Conservation (phyloP, 352 stramenopile species). For the Pythium utonaiense region DNA sequence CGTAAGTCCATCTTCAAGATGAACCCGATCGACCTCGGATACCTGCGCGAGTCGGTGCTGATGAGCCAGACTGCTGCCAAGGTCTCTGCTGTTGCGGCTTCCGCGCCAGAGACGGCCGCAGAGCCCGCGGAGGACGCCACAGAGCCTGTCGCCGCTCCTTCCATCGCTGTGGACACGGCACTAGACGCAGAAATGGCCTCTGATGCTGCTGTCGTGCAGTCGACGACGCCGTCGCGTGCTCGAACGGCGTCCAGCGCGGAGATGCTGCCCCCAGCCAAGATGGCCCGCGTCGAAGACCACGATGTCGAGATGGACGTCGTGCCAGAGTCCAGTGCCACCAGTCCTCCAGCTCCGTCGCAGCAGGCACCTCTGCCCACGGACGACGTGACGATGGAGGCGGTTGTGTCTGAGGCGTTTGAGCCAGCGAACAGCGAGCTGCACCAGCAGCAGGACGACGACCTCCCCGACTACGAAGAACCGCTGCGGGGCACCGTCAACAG, state of each 20-base stretch:
- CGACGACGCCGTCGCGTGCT: conserved; percentile 7
- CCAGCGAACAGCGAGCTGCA: background rate
- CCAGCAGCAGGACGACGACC: background rate
- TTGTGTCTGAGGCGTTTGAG: background rate
- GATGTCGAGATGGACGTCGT: conserved; percentile 21
- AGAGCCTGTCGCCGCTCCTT: background rate
- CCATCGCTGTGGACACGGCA: background rate
- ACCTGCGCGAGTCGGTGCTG: conserved; percentile 55
- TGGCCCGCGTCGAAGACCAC: conserved; percentile 9
- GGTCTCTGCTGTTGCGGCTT: conserved; percentile 27
- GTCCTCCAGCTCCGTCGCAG: background rate
- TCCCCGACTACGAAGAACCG: conserved; percentile 11
- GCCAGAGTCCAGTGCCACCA: background rate
- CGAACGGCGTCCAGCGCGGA: conserved; percentile 15
- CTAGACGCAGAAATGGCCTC: background rate
- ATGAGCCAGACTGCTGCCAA: conserved; percentile 12
- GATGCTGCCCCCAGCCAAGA: conserved; percentile 17
- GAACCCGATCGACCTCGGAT: conserved; percentile 62
- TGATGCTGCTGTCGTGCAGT: background rate
- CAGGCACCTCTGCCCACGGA: background rate
- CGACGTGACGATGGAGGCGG: background rate
- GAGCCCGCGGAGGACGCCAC: background rate
- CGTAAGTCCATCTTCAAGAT: conserved; percentile 67
- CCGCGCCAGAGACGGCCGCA: background rate
- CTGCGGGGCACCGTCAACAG: conserved; percentile 14